phyloP scores from a whole-genome alignment of 805 yeast genomes.

The Metschnikowia santaceciliae region DNA sequence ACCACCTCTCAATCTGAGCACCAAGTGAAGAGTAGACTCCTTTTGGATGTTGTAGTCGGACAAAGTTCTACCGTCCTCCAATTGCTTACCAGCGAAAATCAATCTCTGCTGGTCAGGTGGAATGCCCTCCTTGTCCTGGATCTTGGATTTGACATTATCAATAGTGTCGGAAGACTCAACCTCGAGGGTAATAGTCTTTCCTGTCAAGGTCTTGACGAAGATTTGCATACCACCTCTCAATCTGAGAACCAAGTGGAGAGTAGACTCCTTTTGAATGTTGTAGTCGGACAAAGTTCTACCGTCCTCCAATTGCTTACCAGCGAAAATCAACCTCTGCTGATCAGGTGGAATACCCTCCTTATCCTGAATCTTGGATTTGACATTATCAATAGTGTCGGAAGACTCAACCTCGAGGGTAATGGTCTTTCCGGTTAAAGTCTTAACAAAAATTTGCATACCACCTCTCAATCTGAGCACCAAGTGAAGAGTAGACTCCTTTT shows the following conservation, averaged over 20 bases:
- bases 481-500: slow-evolving; percentile 94
- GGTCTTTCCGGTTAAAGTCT: too few species aligned
- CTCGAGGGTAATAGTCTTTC: too few species aligned
- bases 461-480: slow-evolving; percentile 98
- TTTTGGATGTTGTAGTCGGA: slow-evolving; percentile 98
- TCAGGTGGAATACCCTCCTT: too few species aligned
- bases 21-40: slow-evolving; percentile 95
- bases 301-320: slow-evolving; percentile 95
- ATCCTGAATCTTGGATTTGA: too few species aligned
- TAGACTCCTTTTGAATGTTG: slow-evolving; percentile 98
- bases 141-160: too few species aligned
- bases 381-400: too few species aligned
- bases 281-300: slow-evolving; percentile 96
- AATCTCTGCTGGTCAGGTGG: too few species aligned
- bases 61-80: slow-evolving; percentile 93
- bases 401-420: too few species aligned
- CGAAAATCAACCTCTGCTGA: slow-evolving; percentile 40
- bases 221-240: slow-evolving; percentile 54
- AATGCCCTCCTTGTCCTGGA: too few species aligned
- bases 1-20: slow-evolving; percentile 69
- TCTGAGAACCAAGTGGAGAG: slow-evolving; percentile 78
- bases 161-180: too few species aligned
- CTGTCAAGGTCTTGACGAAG: slow-evolving; percentile 48
- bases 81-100: slow-evolving; percentile 89
- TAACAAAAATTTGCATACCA: slow-evolving; percentile 47